Evolutionary conservation across 2,329 filamentous ascomycete species (phyloP).

Genomic region (Incumbomyces lentus): DNA sequence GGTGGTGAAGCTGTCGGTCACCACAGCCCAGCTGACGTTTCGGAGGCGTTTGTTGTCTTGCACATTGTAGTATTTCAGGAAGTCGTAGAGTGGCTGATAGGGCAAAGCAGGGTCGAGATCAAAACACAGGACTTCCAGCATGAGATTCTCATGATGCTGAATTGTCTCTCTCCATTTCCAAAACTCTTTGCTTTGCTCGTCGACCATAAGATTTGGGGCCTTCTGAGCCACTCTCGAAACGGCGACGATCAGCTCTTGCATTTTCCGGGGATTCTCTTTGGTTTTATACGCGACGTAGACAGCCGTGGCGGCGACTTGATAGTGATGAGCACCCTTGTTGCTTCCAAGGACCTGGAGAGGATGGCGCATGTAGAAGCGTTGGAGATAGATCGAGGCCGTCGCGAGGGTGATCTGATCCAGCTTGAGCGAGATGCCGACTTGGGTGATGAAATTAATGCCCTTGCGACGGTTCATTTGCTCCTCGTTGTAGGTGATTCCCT

Average conservation of each 20-base stretch:
- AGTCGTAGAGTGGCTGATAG: constrained; percentile 72
- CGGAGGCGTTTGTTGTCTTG: constrained; percentile 72
- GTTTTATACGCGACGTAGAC: constrained; percentile 95
- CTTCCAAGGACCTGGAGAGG: constrained; percentile 56
- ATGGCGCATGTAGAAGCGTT: constrained; percentile 87
- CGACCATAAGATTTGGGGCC: constrained; percentile 76
- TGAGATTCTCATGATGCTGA: constrained; percentile 78
- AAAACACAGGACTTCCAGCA: constrained; percentile 87
- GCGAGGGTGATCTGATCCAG: constrained; percentile 84
- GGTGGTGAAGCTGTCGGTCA: constrained; percentile 82
- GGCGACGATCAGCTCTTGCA: constrained; percentile 85
- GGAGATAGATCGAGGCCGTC: constrained; percentile 88
- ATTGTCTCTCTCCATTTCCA: constrained; percentile 97
- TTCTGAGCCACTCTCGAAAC: constrained; percentile 94
- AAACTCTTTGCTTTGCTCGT: constrained; percentile 96
- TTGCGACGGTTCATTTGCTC: constrained; percentile 77
- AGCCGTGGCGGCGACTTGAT: constrained; percentile 82
- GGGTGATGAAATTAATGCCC: constrained; percentile 91
- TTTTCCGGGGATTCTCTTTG: constrained; percentile 92
- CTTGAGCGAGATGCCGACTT: constrained; percentile 85
- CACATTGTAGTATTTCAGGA: constrained; percentile 61
- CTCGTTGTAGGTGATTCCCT: constrained; percentile 66
- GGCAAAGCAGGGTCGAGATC: constrained; percentile 85
- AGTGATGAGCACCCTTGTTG: constrained; percentile 70
- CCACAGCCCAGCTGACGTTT: constrained; percentile 84